Base-by-base conservation (phyloP, 139 green algal genomes). In the Picochlorum sp. region DNA sequence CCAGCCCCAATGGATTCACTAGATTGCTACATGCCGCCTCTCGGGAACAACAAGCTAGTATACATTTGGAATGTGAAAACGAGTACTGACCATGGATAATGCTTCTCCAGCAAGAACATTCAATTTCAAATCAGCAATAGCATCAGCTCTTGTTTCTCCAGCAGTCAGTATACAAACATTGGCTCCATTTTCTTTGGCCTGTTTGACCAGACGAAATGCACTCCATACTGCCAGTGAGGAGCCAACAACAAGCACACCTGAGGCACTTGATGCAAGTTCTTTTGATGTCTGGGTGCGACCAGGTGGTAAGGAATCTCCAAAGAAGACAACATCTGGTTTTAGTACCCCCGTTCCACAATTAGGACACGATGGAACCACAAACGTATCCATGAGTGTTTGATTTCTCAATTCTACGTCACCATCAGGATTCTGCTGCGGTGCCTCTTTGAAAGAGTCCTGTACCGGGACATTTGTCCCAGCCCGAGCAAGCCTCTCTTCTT, bases 281-380 rank as follows among this genome's bases (percentile, higher is more conserved):
- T 74, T 23, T 3, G 72, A 72, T 56, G 56, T 45, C 28, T 80
- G 34, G 1, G 77, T 73, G 4, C 74, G 63, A 0, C 57, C 54
- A 23, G 67, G 66, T 0, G 79, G 83, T 4, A 95, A 67, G 20
- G 44, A 66, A 61, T 87, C 86, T 0, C 89, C 89, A 67, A 96
- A 96, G 54, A 94, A 96, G 0, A 91, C 82, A 0, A 96, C 88
- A 34, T 92, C 64, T 4, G 90, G 90, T 72, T 95, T 96, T 0
- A 96, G 76, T 10, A 86, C 65, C 49, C 86, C 86, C 18, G n/a
- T 18, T 41, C 84, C 77, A 59, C 82, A 95, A 1, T n/a, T 18
- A 1, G 41, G 6, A 62, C 90, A 96, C 10, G 72, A 28, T 5
- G 90, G 83, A 30, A 92, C 73, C 4, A 49, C 11, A 63, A 96